Conservation (phyloP, 768 basidiomycete genomes). For the Termitomyces sp. region DNA sequence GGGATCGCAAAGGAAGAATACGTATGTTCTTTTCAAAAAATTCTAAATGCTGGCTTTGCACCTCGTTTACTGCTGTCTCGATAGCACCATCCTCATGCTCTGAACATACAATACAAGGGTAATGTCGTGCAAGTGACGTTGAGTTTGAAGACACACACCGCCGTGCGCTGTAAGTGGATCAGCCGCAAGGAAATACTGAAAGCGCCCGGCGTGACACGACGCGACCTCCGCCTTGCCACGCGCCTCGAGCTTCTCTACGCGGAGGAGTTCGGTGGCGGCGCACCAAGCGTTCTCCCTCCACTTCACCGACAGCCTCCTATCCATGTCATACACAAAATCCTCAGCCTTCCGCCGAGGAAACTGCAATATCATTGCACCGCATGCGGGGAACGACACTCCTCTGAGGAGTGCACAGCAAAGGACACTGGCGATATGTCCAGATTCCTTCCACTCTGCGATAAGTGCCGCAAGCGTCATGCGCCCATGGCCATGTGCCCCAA, state of each 20-base stretch:
- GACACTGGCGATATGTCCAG: background rate
- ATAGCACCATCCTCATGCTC: constrained; percentile 23
- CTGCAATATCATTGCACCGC: background rate
- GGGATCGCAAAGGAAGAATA: constrained; percentile 22
- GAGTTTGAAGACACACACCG: constrained; percentile 22
- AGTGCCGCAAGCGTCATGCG: constrained; percentile 3
- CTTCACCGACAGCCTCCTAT: background rate
- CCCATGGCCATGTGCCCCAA: constrained; percentile 6
- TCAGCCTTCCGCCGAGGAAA: background rate
- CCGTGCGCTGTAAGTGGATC: constrained; percentile 10
- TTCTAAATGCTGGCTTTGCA: background rate
- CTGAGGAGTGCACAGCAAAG: background rate
- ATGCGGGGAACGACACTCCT: constrained; percentile 1
- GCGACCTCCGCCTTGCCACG: constrained; percentile 48
- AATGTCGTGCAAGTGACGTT: constrained; percentile 11
- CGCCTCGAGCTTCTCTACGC: constrained; percentile 29
- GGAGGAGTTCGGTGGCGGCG: background rate
- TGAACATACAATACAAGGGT: constrained; percentile 14
- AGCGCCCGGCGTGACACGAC: constrained; percentile 42
- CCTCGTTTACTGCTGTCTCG: background rate
- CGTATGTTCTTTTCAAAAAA: constrained; percentile 16
- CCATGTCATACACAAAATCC: background rate
- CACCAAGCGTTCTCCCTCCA: background rate
- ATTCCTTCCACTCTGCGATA: background rate
- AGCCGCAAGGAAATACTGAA: background rate